Evolutionary conservation across 2,329 filamentous ascomycete genomes (phyloP).

Genomic region (Fusarium sp.): DNA sequence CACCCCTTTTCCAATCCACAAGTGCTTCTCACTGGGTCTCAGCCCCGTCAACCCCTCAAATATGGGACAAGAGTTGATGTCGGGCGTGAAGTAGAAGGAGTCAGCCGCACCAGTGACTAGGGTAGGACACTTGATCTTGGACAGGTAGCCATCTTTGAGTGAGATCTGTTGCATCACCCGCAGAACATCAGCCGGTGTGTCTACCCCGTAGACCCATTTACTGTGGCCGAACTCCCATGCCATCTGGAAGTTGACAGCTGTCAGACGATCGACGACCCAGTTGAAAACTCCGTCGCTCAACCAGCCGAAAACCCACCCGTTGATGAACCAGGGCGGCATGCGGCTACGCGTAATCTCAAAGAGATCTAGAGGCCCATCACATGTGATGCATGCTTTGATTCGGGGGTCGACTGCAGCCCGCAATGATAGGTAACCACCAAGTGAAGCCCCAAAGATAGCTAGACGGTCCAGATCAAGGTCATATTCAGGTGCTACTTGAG

Average conservation of each 20-base stretch:
- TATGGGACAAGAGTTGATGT: slow-evolving; percentile 27
- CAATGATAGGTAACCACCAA: slow-evolving; percentile 63
- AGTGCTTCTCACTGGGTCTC: slow-evolving; percentile 30
- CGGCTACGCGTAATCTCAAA: slow-evolving; percentile 47
- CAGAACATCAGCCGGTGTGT: slow-evolving; percentile 46
- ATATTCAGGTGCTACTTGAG: slow-evolving; percentile 35
- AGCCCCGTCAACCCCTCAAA: slow-evolving; percentile 24
- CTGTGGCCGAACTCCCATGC: slow-evolving; percentile 50
- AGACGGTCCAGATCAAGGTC: slow-evolving; percentile 56
- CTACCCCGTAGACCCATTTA: slow-evolving; percentile 45
- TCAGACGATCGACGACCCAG: slow-evolving; percentile 36
- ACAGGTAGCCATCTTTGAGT: slow-evolving; percentile 37
- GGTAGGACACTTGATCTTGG: slow-evolving; percentile 47
- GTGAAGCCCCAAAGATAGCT: slow-evolving; percentile 55
- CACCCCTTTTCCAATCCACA: slow-evolving; percentile 38
- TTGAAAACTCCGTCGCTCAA: slow-evolving; percentile 47
- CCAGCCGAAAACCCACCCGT: slow-evolving; percentile 37
- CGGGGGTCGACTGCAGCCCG: slow-evolving; percentile 57
- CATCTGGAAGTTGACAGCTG: slow-evolving; percentile 46
- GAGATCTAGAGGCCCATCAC: slow-evolving; percentile 48
- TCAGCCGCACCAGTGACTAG: slow-evolving; percentile 47
- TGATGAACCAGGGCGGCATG: slow-evolving; percentile 46
- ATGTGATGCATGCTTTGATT: slow-evolving; percentile 59
- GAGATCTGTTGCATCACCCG: slow-evolving; percentile 40
- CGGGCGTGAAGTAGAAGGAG: slow-evolving; percentile 39